phyloP scores from a whole-genome alignment of 2,329 filamentous ascomycete species.

The Curvularia sp. region DNA sequence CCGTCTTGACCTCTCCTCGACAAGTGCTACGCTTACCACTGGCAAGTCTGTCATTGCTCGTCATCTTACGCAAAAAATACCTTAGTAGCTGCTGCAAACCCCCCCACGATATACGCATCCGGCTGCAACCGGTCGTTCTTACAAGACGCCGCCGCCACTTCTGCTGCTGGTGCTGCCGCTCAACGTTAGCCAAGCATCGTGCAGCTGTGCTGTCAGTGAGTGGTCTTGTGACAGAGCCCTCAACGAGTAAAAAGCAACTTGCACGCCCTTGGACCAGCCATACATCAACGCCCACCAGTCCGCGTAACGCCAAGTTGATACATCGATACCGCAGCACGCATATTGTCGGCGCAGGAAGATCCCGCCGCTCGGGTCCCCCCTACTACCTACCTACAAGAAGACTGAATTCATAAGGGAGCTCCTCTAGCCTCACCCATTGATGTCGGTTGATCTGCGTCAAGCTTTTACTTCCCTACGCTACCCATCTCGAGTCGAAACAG shows the following conservation, averaged over 20 bases:
- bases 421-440: slow-evolving; percentile 53
- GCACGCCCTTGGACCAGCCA: slow-evolving; percentile 27
- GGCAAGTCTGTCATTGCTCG: slow-evolving; percentile 23
- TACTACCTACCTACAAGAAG: slow-evolving; percentile 11
- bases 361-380: slow-evolving; percentile 26
- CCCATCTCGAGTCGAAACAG: slow-evolving; percentile 62
- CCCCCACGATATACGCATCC: slow-evolving; percentile 43
- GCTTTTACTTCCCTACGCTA: slow-evolving; percentile 62
- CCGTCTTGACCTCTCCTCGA: slow-evolving; percentile 16
- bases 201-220: slow-evolving; percentile 42
- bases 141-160: slow-evolving; percentile 22
- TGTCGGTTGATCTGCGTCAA: slow-evolving; percentile 66
- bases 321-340: slow-evolving; percentile 28
- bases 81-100: slow-evolving; percentile 18
- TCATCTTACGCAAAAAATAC: slow-evolving; percentile 32
- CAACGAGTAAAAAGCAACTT: slow-evolving; percentile 38
- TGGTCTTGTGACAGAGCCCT: slow-evolving; percentile 43
- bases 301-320: slow-evolving; percentile 28
- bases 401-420: slow-evolving; percentile 38
- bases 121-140: slow-evolving; percentile 37
- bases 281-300: slow-evolving; percentile 31
- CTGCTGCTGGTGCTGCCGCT: slow-evolving; percentile 15
- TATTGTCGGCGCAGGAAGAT: slow-evolving; percentile 29
- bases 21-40: slow-evolving; percentile 8
- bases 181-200: slow-evolving; percentile 38